phyloP scores from a whole-genome alignment of 176 grass and related monocot species.

The Tillandsia fasciculata region DNA sequence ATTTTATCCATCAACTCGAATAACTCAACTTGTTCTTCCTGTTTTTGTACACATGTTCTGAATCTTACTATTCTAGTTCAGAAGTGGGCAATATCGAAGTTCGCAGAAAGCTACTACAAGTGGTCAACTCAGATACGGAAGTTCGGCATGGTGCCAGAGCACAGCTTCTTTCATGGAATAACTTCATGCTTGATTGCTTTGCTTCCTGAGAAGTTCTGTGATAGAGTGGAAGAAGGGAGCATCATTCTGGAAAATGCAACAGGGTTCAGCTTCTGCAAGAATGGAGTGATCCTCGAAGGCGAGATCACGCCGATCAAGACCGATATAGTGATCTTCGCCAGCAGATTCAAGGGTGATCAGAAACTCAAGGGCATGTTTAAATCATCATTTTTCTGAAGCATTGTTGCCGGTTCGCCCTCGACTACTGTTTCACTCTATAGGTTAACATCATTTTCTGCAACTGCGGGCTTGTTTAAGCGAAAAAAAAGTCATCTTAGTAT shows the following conservation, averaged over 20 bases:
- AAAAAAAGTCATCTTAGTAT: too few species aligned
- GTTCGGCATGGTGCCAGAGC: constrained; percentile 42
- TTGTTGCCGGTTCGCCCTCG: constrained; percentile 23
- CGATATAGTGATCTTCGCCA: constrained; percentile 42
- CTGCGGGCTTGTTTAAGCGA: too few species aligned
- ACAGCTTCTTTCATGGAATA: constrained; percentile 35
- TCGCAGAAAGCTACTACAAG: constrained; percentile 49
- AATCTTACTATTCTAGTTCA: constrained; percentile 1
- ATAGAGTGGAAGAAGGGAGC: constrained; percentile 50
- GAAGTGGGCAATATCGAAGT: constrained; percentile 42
- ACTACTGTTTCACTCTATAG: constrained; percentile 46
- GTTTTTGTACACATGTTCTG: neutral
- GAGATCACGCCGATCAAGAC: constrained; percentile 23
- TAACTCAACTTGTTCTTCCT: neutral
- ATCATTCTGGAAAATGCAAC: constrained; percentile 47
- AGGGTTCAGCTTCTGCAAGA: constrained; percentile 38
- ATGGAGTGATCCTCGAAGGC: constrained; percentile 41
- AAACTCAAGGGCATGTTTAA: constrained; percentile 54
- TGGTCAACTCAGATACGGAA: constrained; percentile 36
- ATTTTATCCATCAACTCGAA: neutral
- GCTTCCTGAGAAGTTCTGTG: constrained; percentile 34
- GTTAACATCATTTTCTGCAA: neutral
- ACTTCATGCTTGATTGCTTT: constrained; percentile 29
- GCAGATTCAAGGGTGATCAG: constrained; percentile 38
- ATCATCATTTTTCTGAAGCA: constrained; percentile 33